Evolutionary conservation across 2,329 filamentous ascomycete species (phyloP), one percentile per base, ranked within the genome.

Genomic region (Fonsecaea monophora): DNA sequence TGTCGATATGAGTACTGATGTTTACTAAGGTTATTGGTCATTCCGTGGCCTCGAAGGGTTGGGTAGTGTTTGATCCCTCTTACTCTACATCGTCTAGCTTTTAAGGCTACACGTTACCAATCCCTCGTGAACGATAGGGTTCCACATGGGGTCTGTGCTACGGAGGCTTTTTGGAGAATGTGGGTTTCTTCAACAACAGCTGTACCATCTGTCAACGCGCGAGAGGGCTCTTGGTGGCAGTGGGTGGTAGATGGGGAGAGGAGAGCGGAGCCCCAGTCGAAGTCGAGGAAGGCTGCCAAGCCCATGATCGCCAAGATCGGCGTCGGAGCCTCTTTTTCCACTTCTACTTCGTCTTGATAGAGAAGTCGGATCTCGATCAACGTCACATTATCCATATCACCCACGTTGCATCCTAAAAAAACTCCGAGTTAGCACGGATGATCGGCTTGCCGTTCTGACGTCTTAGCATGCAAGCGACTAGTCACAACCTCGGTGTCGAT

Each of bases 371-470:
- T 12, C 15, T 53, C 58, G 58, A 60, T 60, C 58, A 18, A 25
- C 30, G 21, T 4, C 25, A 50, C 15, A 48, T 48, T 21, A 50
- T 25, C 8, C 45, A 3, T 7, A 38, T 45, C 15, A 13, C 32
- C 18, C n/a, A 12, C 58, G 45, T 53, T 53, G 58, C 34, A 53
- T 38, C 40, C 38, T n/a, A 12, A 15, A 55, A 55, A 50, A 3
- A 6, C 45, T 12, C 53, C 34, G 53, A 55, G 18, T 42, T 30
- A 53, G 45, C n/a, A 37, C 58, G n/a, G 35, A n/a, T 53, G 57
- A 50, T 60, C 42, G 25, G 53, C 34, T 35, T 35, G 30, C 34
- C 54, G 40, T 5, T 35, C 35, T 57, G 55, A 57, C 55, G 55
- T 57, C 32, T 25, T 25, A 38, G 13, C 35, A 5, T n/a, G 13